These are phyloP conservation scores for Yamadazyma mexicana DNA, from an alignment of 1,139 yeast genomes.

Conservation along the genomic window DNA sequence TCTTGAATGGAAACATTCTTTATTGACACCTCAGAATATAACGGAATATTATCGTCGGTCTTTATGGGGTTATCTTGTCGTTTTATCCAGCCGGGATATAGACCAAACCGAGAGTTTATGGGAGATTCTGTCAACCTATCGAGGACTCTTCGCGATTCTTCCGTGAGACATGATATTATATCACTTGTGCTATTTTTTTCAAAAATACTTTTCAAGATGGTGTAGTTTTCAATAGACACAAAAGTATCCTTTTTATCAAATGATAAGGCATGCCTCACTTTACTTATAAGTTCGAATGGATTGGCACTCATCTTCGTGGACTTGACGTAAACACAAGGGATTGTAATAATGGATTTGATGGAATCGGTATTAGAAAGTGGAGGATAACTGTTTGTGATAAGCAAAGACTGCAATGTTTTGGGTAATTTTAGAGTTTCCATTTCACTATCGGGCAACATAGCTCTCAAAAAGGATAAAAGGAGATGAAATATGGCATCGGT, in stretches of 20 bases:
- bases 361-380: conserved; percentile 46
- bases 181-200: conserved; percentile 56
- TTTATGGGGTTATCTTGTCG: conserved; percentile 13
- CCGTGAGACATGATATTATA: conserved; percentile 65
- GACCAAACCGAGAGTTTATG: conserved; percentile 35
- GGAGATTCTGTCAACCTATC: conserved; percentile 53
- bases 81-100: conserved; percentile 49
- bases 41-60: conserved; percentile 33
- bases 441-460: conserved; percentile 71
- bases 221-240: conserved; percentile 75
- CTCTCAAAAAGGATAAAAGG: conserved; percentile 71
- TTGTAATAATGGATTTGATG: conserved; percentile 39
- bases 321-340: conserved; percentile 63
- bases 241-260: conserved; percentile 72
- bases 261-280: conserved; percentile 63
- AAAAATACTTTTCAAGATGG: conserved; percentile 71
- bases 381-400: conserved; percentile 67
- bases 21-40: conserved; percentile 51
- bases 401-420: conserved; percentile 58
- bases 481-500: conserved; percentile 87
- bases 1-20: conserved; percentile 76
- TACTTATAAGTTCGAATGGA: conserved; percentile 45
- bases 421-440: conserved; percentile 61
- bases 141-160: conserved; percentile 70
- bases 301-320: conserved; percentile 59